Evolutionary conservation across 129 eudicot species (phyloP), one percentile per base, ranked within the genome.

Genomic region (Pulicaria dysenterica): DNA sequence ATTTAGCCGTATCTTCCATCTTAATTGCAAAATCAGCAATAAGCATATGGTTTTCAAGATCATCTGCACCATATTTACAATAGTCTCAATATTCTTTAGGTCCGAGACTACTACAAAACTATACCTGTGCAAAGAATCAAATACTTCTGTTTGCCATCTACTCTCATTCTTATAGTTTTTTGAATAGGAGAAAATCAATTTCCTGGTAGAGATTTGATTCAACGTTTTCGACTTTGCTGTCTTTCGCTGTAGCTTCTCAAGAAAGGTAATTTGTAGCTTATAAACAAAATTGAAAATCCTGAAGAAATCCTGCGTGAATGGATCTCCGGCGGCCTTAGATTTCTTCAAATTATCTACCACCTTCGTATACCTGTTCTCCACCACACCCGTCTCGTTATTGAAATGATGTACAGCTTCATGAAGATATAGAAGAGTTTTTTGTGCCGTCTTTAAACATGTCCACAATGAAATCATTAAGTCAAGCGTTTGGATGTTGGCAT

Each of bases 21-120:
- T 49, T 50, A 50, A 14, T 50, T 50, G 57, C 57, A 50, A 50
- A 50, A 17, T 50, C 57, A 50, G 57, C 57, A 50, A 13, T 50
- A 7, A 17, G n/a, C 57, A 50, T 50, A 14, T 13, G 14, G 57
- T 50, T 50, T 50, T 50, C 57, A 3, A 50, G 5, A 50, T 50
- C 57, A n/a, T 50, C 7, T 50, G 57, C 24, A 50, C 7, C 57
- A 3, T 50, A 8, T 50, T 50, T 14, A 50, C 57, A 50, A n/a
- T 17, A 50, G 14, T 13, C 57, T 50, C 19, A 50, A 50, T 50
- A 17, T 8, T 50, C 57, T 24, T 24, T 7, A 3, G 4, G 24
- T 50, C 57, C 57, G 1, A 13, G 17, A 50, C 14, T 15, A 3
- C 57, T 50, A n/a, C 2, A 50, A 13, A 50, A 50, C 57, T 50